phyloP scores from a whole-genome alignment of 352 stramenopile genomes.

The Thraustotheca clavata region DNA sequence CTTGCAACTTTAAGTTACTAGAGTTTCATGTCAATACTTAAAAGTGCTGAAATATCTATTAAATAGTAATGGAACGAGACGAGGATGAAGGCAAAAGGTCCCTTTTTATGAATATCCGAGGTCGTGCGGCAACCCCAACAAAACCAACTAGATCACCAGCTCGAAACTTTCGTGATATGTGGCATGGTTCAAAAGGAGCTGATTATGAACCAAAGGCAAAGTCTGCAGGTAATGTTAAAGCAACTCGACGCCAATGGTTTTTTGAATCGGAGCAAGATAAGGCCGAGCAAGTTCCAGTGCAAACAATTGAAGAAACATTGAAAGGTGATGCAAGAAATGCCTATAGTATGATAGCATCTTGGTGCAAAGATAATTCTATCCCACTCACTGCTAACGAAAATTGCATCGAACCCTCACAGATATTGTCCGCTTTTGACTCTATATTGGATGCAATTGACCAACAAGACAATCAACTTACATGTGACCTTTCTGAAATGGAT shows the following conservation, averaged over 20 bases:
- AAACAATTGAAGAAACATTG: background rate
- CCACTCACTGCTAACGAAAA: background rate
- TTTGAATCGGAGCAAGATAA: background rate
- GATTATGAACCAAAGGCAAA: background rate
- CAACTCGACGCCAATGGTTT: background rate
- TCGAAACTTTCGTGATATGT: slow-evolving; percentile 19
- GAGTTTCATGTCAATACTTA: no score
- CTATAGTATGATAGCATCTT: background rate
- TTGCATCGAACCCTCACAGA: background rate
- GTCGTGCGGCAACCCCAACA: slow-evolving; percentile 4
- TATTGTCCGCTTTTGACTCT: background rate
- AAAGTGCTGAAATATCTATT: no score
- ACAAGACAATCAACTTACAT: slow-evolving; percentile 20
- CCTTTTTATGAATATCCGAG: slow-evolving; percentile 3
- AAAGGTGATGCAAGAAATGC: background rate
- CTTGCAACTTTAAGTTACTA: no score
- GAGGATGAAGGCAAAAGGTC: slow-evolving; percentile 14
- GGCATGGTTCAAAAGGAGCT: background rate
- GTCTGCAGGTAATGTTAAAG: no score
- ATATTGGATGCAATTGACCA: slow-evolving; percentile 8
- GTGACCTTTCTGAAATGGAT: slow-evolving; percentile 7
- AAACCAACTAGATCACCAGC: slow-evolving; percentile 6
- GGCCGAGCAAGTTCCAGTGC: background rate
- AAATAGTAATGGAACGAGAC: background rate
- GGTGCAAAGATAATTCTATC: slow-evolving; percentile 12